Evolutionary conservation across 257 asterid genomes (phyloP).

Genomic region (Catharanthus roseus): DNA sequence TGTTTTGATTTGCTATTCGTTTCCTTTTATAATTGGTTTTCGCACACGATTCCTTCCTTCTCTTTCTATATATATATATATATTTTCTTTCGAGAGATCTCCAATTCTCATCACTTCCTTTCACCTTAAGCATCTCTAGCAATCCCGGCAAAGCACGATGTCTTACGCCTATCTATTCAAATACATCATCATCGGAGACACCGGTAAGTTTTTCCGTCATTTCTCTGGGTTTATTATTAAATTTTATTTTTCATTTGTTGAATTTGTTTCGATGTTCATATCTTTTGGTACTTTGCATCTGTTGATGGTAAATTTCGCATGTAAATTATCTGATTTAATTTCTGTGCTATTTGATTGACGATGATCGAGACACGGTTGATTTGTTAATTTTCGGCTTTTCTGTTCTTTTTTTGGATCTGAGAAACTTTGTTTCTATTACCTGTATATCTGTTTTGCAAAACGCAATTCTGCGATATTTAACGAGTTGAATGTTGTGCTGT

Average conservation of each 20-base stretch:
- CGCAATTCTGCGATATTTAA: neutral
- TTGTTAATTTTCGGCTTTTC: neutral
- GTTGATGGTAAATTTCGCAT: neutral
- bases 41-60: neutral
- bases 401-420: neutral
- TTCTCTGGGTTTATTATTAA: neutral
- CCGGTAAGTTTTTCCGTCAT: slow-evolving; percentile 43
- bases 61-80: neutral
- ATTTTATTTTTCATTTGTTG: neutral
- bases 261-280: neutral
- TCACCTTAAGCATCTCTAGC: slow-evolving; percentile 5
- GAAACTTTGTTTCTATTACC: neutral
- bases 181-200: slow-evolving; percentile 90
- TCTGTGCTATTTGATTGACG: neutral
- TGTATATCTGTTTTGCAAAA: neutral
- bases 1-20: neutral
- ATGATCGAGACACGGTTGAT: neutral
- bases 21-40: neutral
- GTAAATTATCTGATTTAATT: neutral
- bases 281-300: neutral
- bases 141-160: slow-evolving; percentile 28
- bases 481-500: neutral
- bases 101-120: slow-evolving; percentile 6
- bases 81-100: neutral
- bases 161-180: slow-evolving; percentile 87